A percentile compares a stretch with the other conserved stretches of the same genome.
Evolutionary conservation across 2,329 filamentous ascomycete species (phyloP).

Genomic region (Lithohypha guttulata): DNA sequence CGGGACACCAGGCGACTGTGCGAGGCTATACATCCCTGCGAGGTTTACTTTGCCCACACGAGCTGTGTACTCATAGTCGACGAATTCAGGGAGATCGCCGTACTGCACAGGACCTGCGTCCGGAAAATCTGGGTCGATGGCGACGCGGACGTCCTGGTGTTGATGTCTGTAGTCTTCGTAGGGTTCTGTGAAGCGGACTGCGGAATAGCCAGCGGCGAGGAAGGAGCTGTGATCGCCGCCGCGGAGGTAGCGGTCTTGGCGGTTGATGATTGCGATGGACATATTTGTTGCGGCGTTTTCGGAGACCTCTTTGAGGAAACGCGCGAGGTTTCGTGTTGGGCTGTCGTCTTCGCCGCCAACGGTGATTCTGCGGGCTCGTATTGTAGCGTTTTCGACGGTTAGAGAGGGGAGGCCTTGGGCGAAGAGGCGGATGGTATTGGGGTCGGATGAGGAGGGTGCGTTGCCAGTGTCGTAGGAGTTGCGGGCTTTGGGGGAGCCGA

Average conservation of each 20-base stretch:
- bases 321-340: conserved; percentile 44
- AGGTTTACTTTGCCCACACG: conserved; percentile 46
- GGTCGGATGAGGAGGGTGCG: conserved; percentile 24
- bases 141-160: conserved; percentile 48
- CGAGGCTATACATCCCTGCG: conserved; percentile 44
- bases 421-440: conserved; percentile 45
- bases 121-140: conserved; percentile 34
- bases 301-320: conserved; percentile 45
- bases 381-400: conserved; percentile 32
- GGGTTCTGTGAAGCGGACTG: conserved; percentile 48
- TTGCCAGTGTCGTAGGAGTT: conserved; percentile 28
- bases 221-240: conserved; percentile 49
- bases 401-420: conserved; percentile 37
- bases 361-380: conserved; percentile 25
- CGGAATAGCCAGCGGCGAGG: conserved; percentile 41
- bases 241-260: conserved; percentile 45
- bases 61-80: conserved; percentile 46
- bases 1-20: conserved; percentile 41
- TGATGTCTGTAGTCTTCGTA: conserved; percentile 41
- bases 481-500: conserved; percentile 41
- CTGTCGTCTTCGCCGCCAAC: conserved; percentile 46
- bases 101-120: conserved; percentile 32
- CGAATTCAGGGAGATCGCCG: conserved; percentile 46
- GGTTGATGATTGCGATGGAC: conserved; percentile 47
- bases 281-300: conserved; percentile 43